A percentile compares a stretch with the other conserved stretches of the same genome.
phyloP scores from a whole-genome alignment of 2,329 filamentous ascomycete species.

The Colletotrichum cereale region DNA sequence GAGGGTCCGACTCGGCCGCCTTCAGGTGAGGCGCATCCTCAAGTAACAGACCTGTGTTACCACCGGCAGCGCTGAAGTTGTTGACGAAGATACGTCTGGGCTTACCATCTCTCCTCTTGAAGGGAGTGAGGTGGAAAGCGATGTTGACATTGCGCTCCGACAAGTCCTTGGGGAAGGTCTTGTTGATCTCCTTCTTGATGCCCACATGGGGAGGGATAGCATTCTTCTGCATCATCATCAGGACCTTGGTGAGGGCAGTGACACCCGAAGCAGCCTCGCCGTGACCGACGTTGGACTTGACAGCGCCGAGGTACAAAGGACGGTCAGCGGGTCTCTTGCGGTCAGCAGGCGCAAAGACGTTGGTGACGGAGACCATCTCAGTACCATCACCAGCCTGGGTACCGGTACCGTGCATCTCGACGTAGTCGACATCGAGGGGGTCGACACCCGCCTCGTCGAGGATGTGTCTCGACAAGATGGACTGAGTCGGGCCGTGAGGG shows the following conservation, averaged over 20 bases:
- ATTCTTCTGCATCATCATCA: constrained; percentile 74
- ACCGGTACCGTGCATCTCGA: constrained; percentile 92
- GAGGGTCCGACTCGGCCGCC: constrained; percentile 63
- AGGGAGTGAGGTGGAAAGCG: constrained; percentile 64
- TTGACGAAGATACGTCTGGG: constrained; percentile 69
- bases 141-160: constrained; percentile 70
- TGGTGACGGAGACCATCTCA: constrained; percentile 83
- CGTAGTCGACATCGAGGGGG: constrained; percentile 82
- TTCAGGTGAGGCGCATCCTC: constrained; percentile 69
- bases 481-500: constrained; percentile 82
- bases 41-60: constrained; percentile 76
- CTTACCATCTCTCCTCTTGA: constrained; percentile 61
- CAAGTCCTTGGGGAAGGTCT: constrained; percentile 69
- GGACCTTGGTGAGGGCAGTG: constrained; percentile 73
- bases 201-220: constrained; percentile 75
- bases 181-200: constrained; percentile 75
- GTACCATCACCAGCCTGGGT: constrained; percentile 87
- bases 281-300: constrained; percentile 75
- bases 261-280: constrained; percentile 72
- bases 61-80: constrained; percentile 79
- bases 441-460: constrained; percentile 80
- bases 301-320: constrained; percentile 72
- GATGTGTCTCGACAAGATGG: constrained; percentile 76
- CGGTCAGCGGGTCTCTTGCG: constrained; percentile 60
- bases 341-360: constrained; percentile 62